Evolutionary conservation across 2,329 filamentous ascomycete genomes (phyloP).

Genomic region (Magnaporthiopsis poae): DNA sequence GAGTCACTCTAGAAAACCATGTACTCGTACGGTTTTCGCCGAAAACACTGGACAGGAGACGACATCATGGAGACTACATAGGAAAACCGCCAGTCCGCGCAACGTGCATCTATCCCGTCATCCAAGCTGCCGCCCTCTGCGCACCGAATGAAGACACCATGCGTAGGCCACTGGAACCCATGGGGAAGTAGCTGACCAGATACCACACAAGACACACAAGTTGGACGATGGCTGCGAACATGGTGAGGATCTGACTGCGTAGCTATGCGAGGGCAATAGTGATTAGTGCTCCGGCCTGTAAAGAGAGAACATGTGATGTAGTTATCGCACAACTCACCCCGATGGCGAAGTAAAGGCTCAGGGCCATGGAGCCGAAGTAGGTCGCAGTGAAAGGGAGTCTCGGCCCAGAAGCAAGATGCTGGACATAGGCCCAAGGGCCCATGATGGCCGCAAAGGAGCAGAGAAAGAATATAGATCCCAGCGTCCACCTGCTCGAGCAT

Average conservation of each 20-base stretch:
- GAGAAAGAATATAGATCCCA: conserved; percentile 83
- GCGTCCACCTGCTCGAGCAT: conserved; percentile 68
- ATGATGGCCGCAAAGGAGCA: conserved; percentile 89
- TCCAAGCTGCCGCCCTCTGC: conserved; percentile 76
- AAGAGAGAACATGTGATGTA: conserved; percentile 1
- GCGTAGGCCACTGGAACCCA: conserved; percentile 81
- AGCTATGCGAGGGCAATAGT: conserved; percentile 45
- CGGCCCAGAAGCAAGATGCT: conserved; percentile 74
- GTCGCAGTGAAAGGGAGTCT: conserved; percentile 85
- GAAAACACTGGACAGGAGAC: background rate
- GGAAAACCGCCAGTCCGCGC: background rate
- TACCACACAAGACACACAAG: conserved; percentile 82
- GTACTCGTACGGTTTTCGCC: background rate
- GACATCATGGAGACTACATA: background rate
- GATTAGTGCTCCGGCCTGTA: background rate
- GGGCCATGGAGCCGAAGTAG: conserved; percentile 83
- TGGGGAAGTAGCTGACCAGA: conserved; percentile 92
- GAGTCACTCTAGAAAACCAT: background rate
- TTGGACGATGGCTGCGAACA: conserved; percentile 75
- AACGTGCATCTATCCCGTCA: conserved; percentile 52
- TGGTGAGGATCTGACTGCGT: conserved; percentile 71
- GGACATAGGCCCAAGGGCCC: conserved; percentile 73
- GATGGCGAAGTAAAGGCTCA: conserved; percentile 86
- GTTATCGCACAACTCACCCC: conserved; percentile 44
- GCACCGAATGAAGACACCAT: conserved; percentile 80